Conservation (phyloP, 768 basidiomycete genomes). For the Lactifluus piperatus region DNA sequence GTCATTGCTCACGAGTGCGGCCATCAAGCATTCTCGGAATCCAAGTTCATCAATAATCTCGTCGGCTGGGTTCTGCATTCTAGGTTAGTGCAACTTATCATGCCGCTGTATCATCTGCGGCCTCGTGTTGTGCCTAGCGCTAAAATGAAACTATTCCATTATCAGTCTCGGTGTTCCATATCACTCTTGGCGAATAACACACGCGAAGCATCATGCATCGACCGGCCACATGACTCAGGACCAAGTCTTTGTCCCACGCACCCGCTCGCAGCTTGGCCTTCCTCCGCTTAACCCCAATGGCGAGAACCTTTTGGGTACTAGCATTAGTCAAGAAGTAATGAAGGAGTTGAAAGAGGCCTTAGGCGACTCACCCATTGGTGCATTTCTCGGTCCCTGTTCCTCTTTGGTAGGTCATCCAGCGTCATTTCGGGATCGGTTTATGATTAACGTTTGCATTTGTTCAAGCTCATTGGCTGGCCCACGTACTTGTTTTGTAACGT, state of each 20-base stretch:
- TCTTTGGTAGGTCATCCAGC: conserved; percentile 42
- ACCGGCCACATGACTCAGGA: conserved; percentile 92
- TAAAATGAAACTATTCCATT: background rate
- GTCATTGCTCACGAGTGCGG: conserved; percentile 93
- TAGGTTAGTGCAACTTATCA: conserved; percentile 40
- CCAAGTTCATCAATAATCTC: conserved; percentile 82
- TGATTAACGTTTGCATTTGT: background rate
- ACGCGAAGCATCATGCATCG: conserved; percentile 92
- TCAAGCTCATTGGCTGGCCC: conserved; percentile 76
- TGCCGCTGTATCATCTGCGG: background rate
- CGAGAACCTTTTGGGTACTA: conserved; percentile 57
- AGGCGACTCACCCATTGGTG: conserved; percentile 82
- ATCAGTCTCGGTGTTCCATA: conserved; percentile 86
- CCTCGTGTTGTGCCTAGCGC: background rate
- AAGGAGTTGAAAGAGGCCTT: conserved; percentile 77
- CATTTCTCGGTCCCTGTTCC: conserved; percentile 40
- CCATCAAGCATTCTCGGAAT: conserved; percentile 93
- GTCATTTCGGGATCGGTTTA: background rate
- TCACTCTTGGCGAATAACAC: conserved; percentile 93
- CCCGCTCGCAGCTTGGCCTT: conserved; percentile 64
- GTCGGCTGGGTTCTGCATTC: conserved; percentile 94
- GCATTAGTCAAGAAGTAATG: conserved; percentile 56
- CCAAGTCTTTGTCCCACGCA: conserved; percentile 90
- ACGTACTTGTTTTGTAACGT: conserved; percentile 76
- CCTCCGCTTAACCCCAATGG: conserved; percentile 58